These are phyloP conservation scores for Heliamphora pulchella DNA, from an alignment of 179 eudicot species.

Conservation along the genomic window DNA sequence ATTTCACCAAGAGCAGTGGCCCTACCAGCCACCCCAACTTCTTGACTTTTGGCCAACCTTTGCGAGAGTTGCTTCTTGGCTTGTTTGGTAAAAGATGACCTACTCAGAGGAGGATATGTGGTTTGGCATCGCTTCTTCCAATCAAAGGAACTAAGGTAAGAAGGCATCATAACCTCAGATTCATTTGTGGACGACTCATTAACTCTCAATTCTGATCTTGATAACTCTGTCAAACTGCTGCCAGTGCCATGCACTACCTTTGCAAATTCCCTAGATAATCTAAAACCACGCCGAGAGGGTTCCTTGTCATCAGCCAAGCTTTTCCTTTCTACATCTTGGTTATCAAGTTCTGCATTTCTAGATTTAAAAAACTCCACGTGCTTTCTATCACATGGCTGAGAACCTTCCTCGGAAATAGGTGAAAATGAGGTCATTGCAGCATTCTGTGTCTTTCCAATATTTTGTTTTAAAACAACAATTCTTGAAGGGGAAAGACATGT, in stretches of 20 bases:
- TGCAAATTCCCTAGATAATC: conserved; percentile 33
- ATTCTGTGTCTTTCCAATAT: conserved; percentile 25
- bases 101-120: conserved; percentile 21
- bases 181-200: conserved; percentile 26
- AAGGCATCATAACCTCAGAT: conserved; percentile 20
- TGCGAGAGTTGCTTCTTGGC: conserved; percentile 43
- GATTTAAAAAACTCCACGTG: conserved; percentile 20
- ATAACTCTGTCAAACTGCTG: conserved; percentile 18
- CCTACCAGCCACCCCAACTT: conserved; percentile 24
- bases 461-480: conserved; percentile 48
- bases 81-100: conserved; percentile 40
- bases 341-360: conserved; percentile 20
- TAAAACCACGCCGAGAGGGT: conserved; percentile 25
- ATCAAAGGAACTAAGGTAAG: conserved; percentile 9
- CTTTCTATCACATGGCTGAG: conserved; percentile 21
- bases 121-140: conserved; percentile 18
- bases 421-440: conserved; percentile 26
- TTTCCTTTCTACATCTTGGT: conserved; percentile 23
- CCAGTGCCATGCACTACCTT: conserved; percentile 31
- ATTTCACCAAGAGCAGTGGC: conserved; percentile 41
- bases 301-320: conserved; percentile 19
- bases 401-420: conserved; percentile 21
- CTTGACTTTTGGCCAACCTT: conserved; percentile 31
- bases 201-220: conserved; percentile 28
- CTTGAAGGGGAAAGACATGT: conserved; percentile 22